Evolutionary conservation across 768 basidiomycete species (phyloP), one percentile per base, ranked within the genome.

Genomic region (Russula sp.): DNA sequence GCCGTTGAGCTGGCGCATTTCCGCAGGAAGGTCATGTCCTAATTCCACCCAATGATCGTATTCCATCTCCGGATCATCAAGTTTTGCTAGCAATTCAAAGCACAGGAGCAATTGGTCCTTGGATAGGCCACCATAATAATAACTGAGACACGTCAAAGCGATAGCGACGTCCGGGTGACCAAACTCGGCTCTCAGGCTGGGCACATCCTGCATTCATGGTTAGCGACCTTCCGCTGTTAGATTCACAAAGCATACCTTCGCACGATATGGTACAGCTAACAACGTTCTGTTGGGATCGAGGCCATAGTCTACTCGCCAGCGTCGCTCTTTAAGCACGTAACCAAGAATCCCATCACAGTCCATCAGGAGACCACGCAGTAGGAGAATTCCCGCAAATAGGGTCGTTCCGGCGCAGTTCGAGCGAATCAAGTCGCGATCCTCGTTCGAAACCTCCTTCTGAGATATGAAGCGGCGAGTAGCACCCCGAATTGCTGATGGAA

Each of bases 261-360:
- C 83, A n/a, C 78, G 74, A 60, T 81, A 84, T 0, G 83, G 83
- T 0, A 84, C 81, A 1, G 82, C 81, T 1, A 83, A 75, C 66
- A 79, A 71, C 1, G 81, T 76, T 4, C 83, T 76, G 7, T 52
- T 64, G 2, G 67, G 68, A 53, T 79, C 79, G 5, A 82, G 75
- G 2, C 83, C 83, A 65, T 81, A 84, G 51, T 84, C 79, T 0
- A 84, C 83, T 34, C 82, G 69, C 80, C 81, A 84, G 13, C 81
- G 76, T 52, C 73, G 75, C 20, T 76, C 72, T 34, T 69, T 70
- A 0, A 84, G 69, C 0, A 71, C 70, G 53, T 77, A 77, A 2
- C 71, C 44, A 1, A 84, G 71, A 10, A 84, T 76, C 0, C 78
- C 79, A 9, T 56, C 49, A 20, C 32, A 42, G 1, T 73, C 71